Conservation (phyloP, 2,329 filamentous ascomycete species). For the Claviceps sorghi region DNA sequence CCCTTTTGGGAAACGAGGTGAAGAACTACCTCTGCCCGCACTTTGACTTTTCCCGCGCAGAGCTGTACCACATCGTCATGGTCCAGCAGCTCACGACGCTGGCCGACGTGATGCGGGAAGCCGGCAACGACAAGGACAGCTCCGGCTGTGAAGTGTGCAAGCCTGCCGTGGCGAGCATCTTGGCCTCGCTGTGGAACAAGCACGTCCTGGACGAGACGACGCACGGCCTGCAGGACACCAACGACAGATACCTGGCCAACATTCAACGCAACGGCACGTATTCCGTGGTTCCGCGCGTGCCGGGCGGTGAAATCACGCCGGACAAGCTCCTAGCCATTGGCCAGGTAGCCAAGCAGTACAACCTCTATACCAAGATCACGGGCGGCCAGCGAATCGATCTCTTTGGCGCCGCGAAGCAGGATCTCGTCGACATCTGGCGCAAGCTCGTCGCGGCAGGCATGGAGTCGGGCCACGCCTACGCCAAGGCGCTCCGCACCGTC, state of each 20-base stretch:
- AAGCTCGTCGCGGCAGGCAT: constrained; percentile 69
- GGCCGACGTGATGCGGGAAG: constrained; percentile 61
- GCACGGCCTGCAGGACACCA: constrained; percentile 76
- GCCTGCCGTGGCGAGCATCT: constrained; percentile 65
- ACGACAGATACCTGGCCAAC: constrained; percentile 76
- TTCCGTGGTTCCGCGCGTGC: constrained; percentile 70
- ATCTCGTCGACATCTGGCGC: constrained; percentile 69
- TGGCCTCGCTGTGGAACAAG: constrained; percentile 69
- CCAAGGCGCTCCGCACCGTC: constrained; percentile 75
- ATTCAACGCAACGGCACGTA: constrained; percentile 88
- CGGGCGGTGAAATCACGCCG: constrained; percentile 75
- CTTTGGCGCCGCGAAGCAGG: constrained; percentile 82
- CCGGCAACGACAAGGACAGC: constrained; percentile 56
- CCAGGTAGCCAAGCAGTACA: constrained; percentile 69
- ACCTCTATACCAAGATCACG: constrained; percentile 81
- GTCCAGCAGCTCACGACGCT: constrained; percentile 65
- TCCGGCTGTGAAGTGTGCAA: constrained; percentile 80
- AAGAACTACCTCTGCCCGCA: constrained; percentile 77
- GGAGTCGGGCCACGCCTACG: constrained; percentile 84
- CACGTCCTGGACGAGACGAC: constrained; percentile 60
- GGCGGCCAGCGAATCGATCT: constrained; percentile 85
- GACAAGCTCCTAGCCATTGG: constrained; percentile 76
- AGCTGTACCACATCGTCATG: constrained; percentile 80
- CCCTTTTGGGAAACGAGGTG: constrained; percentile 71
- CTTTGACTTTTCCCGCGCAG: constrained; percentile 69